A percentile compares a stretch with the other conserved stretches of the same genome.
phyloP scores from a whole-genome alignment of 2,329 filamentous ascomycete species.

The Blastomyces parvus region DNA sequence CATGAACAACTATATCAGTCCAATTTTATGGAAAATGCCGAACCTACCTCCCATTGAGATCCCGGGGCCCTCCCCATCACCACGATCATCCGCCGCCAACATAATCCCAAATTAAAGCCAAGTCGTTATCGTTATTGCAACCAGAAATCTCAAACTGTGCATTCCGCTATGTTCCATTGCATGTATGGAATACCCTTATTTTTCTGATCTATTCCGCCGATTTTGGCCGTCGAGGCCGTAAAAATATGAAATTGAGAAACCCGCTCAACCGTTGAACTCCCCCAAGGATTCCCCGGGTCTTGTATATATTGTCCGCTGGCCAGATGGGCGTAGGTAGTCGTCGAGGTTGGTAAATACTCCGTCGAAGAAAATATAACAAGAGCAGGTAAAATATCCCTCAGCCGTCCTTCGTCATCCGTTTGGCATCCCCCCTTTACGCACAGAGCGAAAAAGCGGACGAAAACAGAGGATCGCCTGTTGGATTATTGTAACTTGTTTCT shows the following conservation, averaged over 20 bases:
- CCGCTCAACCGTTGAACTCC: not conserved
- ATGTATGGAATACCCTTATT: not conserved
- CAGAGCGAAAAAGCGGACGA: not conserved
- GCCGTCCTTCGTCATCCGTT: not conserved
- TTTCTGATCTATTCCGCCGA: not conserved
- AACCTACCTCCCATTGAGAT: not conserved
- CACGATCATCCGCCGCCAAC: not conserved
- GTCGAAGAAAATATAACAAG: not conserved
- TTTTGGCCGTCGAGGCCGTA: not conserved
- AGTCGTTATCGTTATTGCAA: slow-evolving; percentile 1
- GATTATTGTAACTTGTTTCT: too few species aligned
- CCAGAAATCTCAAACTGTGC: not conserved
- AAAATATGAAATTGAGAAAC: not conserved
- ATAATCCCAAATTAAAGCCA: not conserved
- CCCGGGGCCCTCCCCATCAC: not conserved
- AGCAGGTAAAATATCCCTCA: not conserved
- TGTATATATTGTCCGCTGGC: not conserved
- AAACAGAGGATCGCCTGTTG: not conserved
- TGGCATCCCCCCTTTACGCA: not conserved
- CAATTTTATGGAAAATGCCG: not conserved
- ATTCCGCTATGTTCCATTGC: slow-evolving; percentile 3
- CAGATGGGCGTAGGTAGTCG: not conserved
- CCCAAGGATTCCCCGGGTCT: not conserved
- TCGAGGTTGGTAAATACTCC: not conserved
- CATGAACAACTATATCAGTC: not conserved